phyloP scores from a whole-genome alignment of 1,284 basidiomycete species.

The Ustilago nuda region DNA sequence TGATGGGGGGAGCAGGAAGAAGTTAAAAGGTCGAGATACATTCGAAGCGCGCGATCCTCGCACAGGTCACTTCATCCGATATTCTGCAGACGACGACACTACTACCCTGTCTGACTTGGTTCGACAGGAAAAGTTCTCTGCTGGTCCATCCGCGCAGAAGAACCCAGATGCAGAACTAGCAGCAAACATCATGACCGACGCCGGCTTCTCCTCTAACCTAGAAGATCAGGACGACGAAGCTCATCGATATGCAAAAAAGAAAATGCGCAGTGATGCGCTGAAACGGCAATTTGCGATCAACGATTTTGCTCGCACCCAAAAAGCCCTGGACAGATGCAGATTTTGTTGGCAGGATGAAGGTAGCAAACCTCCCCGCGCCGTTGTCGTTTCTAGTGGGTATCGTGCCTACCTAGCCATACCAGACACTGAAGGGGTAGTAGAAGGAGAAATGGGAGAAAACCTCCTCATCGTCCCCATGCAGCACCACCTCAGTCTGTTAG shows the following conservation, averaged over 20 bases:
- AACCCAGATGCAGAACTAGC: slow-evolving; percentile 90
- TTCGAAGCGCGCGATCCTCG: slow-evolving; percentile 89
- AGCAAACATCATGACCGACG: slow-evolving; percentile 84
- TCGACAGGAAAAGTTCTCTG: slow-evolving; percentile 89
- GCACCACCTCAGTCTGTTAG: slow-evolving; percentile 88
- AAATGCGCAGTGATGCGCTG: slow-evolving; percentile 94
- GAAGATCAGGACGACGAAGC: slow-evolving; percentile 98
- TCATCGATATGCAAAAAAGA: slow-evolving; percentile 87
- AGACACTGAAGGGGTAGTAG: slow-evolving; percentile 82
- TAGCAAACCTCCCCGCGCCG: slow-evolving; percentile 79
- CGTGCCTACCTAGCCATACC: slow-evolving; percentile 90
- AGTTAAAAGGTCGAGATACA: slow-evolving; percentile 75
- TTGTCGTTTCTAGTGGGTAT: slow-evolving; percentile 89
- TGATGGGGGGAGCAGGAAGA: slow-evolving; percentile 72
- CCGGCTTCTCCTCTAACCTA: slow-evolving; percentile 77
- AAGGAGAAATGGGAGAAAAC: slow-evolving; percentile 75
- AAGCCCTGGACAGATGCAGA: slow-evolving; percentile 85
- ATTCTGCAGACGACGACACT: slow-evolving; percentile 80
- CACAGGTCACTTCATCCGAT: slow-evolving; percentile 69
- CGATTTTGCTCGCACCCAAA: slow-evolving; percentile 96
- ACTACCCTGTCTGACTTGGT: slow-evolving; percentile 89
- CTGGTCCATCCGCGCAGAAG: slow-evolving; percentile 89
- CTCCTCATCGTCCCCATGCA: slow-evolving; percentile 91
- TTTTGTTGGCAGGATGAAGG: slow-evolving; percentile 70
- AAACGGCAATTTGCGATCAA: slow-evolving; percentile 93